Evolutionary conservation across 306 rosid species (phyloP).

Genomic region (Rubus idaeus): DNA sequence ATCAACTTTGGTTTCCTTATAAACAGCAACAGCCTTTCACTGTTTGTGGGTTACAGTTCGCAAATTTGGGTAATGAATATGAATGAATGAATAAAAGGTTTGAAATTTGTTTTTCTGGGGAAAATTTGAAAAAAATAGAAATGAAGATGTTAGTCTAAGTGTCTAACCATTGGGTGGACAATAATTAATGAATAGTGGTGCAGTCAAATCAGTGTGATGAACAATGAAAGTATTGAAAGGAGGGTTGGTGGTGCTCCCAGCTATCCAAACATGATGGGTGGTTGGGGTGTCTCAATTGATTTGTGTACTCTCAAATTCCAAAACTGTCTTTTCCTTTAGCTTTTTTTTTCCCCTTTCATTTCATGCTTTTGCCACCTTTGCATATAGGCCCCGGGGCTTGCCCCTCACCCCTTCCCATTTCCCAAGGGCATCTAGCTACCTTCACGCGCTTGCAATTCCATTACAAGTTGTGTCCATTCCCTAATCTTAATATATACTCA

Average conservation of each 20-base stretch:
- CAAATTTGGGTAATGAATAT: background rate
- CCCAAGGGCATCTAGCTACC: background rate
- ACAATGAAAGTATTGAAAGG: background rate
- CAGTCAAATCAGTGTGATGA: slow-evolving; percentile 24
- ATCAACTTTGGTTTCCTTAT: slow-evolving; percentile 6
- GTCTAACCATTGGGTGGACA: background rate
- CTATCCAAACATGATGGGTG: slow-evolving; percentile 75
- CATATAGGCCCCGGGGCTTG: background rate
- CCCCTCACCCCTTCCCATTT: background rate
- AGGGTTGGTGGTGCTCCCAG: slow-evolving; percentile 59
- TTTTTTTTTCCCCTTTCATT: slow-evolving; percentile 1
- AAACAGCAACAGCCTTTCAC: slow-evolving; percentile 8
- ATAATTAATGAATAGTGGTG: background rate
- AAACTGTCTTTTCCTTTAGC: slow-evolving; percentile 44
- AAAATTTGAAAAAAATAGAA: background rate
- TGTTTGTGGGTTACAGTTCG: background rate
- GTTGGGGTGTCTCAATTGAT: slow-evolving; percentile 72
- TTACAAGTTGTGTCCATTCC: background rate
- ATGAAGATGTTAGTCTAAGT: background rate
- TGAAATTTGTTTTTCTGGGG: too few species aligned
- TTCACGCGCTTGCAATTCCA: slow-evolving; percentile 13
- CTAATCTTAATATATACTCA: background rate
- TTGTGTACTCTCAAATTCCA: slow-evolving; percentile 46
- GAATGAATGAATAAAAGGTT: too few species aligned
- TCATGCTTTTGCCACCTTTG: slow-evolving; percentile 20